Percentiles rank a stretch among this genome's conserved stretches.
Conservation (phyloP, 1,284 basidiomycete species). For the Mycena citricolor region DNA sequence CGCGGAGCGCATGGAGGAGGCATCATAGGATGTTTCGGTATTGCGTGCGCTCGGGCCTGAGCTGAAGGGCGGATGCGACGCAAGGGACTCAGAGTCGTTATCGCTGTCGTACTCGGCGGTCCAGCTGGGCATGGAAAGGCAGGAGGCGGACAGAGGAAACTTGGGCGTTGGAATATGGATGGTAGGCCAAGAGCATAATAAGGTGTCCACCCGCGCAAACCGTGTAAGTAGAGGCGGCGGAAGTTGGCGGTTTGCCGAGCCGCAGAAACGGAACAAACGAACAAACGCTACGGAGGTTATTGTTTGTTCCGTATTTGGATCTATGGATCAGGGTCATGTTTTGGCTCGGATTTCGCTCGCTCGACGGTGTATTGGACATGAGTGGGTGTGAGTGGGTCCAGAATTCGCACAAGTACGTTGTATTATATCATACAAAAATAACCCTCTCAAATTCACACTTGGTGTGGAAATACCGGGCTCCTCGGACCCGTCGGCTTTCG, state of each 20-base stretch:
- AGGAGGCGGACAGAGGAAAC: slow-evolving; percentile 18
- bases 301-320: too few species aligned
- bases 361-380: too few species aligned
- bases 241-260: slow-evolving; percentile 15
- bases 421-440: too few species aligned
- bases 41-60: slow-evolving; percentile 40
- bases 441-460: too few species aligned
- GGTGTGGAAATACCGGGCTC: too few species aligned
- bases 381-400: too few species aligned
- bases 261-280: background rate
- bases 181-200: slow-evolving; percentile 11
- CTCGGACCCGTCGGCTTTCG: too few species aligned
- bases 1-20: slow-evolving; percentile 51
- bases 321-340: too few species aligned
- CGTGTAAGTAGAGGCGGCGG: slow-evolving; percentile 22
- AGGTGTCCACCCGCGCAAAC: slow-evolving; percentile 20
- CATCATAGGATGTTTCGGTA: slow-evolving; percentile 36
- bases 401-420: too few species aligned
- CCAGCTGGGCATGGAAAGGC: slow-evolving; percentile 17
- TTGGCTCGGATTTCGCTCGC: too few species aligned
- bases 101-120: slow-evolving; percentile 30
- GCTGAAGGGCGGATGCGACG: slow-evolving; percentile 41
- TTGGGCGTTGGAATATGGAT: slow-evolving; percentile 22
- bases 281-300: too few species aligned
- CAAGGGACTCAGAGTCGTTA: slow-evolving; percentile 37